Conservation (phyloP, 805 yeast species). For the Hanseniaspora nectarophila region DNA sequence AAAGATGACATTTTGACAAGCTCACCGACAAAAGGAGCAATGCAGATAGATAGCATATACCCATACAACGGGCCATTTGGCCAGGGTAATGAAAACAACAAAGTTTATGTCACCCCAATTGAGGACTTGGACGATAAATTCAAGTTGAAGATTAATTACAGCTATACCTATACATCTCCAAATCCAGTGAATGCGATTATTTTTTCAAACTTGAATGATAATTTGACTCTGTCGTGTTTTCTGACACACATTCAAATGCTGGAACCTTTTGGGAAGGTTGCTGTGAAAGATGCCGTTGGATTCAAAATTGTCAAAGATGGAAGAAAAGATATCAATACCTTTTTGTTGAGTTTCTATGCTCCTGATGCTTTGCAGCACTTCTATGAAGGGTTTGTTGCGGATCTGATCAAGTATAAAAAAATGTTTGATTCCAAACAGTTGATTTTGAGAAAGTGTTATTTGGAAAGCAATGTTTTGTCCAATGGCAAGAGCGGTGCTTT, state of each 20-base stretch:
- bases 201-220: conserved; percentile 6
- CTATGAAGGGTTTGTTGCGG: neutral
- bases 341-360: neutral
- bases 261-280: conserved; percentile 2
- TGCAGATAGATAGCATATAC: neutral
- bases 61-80: neutral
- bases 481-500: neutral
- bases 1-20: neutral
- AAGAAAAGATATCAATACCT: neutral
- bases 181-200: neutral
- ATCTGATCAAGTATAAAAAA: neutral
- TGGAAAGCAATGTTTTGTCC: neutral
- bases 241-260: neutral
- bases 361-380: neutral
- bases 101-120: neutral
- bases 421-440: neutral
- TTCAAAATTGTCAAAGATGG: conserved; percentile 4
- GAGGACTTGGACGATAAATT: neutral
- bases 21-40: neutral
- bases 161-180: neutral
- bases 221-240: neutral
- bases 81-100: neutral
- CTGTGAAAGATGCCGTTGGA: neutral
- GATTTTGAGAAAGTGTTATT: conserved; percentile 7
- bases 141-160: neutral